Evolutionary conservation across 2,329 filamentous ascomycete genomes (phyloP).

Genomic region (Microcyclosporella mali): DNA sequence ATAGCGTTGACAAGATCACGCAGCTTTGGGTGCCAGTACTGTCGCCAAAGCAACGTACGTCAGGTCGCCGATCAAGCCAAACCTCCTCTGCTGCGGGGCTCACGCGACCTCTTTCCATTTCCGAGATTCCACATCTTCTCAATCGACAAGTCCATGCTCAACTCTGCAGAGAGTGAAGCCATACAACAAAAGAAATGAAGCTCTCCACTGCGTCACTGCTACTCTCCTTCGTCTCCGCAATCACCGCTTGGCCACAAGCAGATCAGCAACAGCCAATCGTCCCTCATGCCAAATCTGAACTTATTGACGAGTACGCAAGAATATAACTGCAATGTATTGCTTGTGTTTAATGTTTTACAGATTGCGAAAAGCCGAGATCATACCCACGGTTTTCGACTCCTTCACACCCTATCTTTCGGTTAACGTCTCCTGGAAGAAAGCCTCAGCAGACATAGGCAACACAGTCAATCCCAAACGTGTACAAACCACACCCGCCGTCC

Average conservation of each 20-base stretch:
- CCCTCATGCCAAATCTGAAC: slow-evolving; percentile 9
- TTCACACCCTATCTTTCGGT: slow-evolving; percentile 52
- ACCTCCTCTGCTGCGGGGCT: not conserved
- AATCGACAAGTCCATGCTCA: not conserved
- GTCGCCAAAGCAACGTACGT: no score
- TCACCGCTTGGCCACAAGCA: not conserved
- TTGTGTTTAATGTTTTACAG: no score
- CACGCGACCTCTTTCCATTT: slow-evolving; percentile 16
- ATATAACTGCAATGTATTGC: no score
- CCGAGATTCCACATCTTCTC: not conserved
- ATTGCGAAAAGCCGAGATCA: slow-evolving; percentile 29
- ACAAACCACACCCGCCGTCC: slow-evolving; percentile 37
- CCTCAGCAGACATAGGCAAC: slow-evolving; percentile 49
- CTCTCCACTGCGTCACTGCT: not conserved
- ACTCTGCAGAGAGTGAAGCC: no score
- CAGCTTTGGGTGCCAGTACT: no score
- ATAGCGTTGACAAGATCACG: no score
- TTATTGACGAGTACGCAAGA: slow-evolving; percentile 21
- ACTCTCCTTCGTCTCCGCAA: not conserved
- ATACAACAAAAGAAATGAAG: no score
- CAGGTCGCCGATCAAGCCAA: no score
- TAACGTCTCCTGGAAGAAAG: slow-evolving; percentile 41
- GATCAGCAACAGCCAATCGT: slow-evolving; percentile 4
- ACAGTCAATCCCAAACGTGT: slow-evolving; percentile 42
- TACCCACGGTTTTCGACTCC: slow-evolving; percentile 49